Percentiles rank a stretch among this genome's conserved stretches.
Evolutionary conservation across 768 basidiomycete species (phyloP).

Genomic region (Rhodotorula sphaerocarpa): DNA sequence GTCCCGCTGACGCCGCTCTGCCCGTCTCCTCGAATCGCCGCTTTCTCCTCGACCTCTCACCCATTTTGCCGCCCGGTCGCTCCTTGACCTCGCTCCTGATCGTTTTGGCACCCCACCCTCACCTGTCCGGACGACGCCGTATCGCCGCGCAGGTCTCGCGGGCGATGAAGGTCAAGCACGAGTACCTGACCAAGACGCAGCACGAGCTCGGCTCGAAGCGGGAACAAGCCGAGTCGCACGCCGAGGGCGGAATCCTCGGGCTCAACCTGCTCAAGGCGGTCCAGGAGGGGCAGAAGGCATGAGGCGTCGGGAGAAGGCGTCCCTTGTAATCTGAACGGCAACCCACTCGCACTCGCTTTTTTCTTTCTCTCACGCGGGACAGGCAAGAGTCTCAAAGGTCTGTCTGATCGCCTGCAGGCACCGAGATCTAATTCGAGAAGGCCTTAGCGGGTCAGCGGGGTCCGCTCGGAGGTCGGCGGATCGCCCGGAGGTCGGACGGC

Average conservation of each 20-base stretch:
- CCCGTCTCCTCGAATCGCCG: background rate
- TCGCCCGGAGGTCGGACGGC: too few species aligned
- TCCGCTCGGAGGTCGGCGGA: too few species aligned
- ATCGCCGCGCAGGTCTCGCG: constrained; percentile 43
- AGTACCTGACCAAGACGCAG: constrained; percentile 51
- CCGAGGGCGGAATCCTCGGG: constrained; percentile 65
- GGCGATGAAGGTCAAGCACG: constrained; percentile 46
- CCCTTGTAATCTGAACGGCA: too few species aligned
- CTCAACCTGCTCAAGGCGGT: constrained; percentile 56
- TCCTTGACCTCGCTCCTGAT: background rate
- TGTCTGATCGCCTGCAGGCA: too few species aligned
- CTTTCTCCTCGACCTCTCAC: background rate
- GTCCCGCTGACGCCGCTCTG: too few species aligned
- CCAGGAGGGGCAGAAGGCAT: constrained; percentile 35
- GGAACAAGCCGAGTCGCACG: constrained; percentile 62
- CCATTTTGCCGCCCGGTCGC: background rate
- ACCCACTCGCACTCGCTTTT: too few species aligned
- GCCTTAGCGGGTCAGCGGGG: too few species aligned
- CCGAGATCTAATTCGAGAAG: too few species aligned
- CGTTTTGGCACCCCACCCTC: background rate
- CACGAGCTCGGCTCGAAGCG: constrained; percentile 61
- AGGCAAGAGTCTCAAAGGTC: too few species aligned
- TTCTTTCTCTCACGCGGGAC: too few species aligned
- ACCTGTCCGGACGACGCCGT: too few species aligned
- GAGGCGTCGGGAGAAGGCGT: background rate